Conservation (phyloP, 495 filamentous ascomycete species). For the Aspergillus diversus region DNA sequence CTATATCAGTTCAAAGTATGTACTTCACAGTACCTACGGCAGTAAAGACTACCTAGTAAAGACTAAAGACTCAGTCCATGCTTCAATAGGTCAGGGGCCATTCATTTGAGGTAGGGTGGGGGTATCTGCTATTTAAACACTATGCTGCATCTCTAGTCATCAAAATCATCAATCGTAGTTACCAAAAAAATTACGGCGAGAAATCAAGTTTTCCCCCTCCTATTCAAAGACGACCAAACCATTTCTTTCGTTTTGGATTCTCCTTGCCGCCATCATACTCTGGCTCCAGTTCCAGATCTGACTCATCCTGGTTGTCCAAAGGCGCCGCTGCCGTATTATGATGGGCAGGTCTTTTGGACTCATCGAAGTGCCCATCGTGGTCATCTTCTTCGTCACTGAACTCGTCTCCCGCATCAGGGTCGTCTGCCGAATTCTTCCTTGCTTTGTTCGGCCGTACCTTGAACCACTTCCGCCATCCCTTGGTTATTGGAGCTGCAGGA, state of each 20-base stretch:
- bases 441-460: slow-evolving; percentile 28
- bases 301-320: slow-evolving; percentile 25
- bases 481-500: slow-evolving; percentile 38
- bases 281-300: slow-evolving; percentile 9
- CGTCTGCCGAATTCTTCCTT: slow-evolving; percentile 22
- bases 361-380: slow-evolving; percentile 13
- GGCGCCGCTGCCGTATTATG: not conserved
- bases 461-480: slow-evolving; percentile 51
- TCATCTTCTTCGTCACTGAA: slow-evolving; percentile 33
- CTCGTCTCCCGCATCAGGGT: slow-evolving; percentile 26
- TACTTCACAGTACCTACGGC: no score
- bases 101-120: no score
- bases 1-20: no score
- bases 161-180: no score
- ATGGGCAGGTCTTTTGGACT: not conserved
- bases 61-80: no score
- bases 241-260: slow-evolving; percentile 37
- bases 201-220: not conserved
- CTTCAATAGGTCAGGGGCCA: no score
- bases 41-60: no score
- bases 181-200: no score
- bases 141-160: no score
- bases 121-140: no score
- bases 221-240: slow-evolving; percentile 41
- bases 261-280: slow-evolving; percentile 25